A percentile compares a stretch with the other conserved stretches of the same genome.
phyloP scores from a whole-genome alignment of 2,329 filamentous ascomycete genomes.

The Mariannaea elegans region DNA sequence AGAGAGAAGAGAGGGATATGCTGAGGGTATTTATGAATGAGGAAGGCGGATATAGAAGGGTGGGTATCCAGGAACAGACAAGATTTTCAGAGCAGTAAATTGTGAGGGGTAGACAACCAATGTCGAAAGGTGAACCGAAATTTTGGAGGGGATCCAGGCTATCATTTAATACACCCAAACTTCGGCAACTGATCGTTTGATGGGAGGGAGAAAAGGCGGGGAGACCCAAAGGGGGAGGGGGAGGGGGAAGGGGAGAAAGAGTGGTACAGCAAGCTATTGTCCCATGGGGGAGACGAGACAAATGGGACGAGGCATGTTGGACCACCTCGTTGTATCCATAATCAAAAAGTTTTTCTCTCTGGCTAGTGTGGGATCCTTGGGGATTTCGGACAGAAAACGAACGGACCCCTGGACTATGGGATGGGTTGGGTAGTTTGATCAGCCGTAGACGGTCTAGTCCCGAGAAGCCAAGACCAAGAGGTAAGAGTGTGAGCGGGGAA shows the following conservation, averaged over 20 bases:
- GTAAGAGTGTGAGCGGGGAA: constrained; percentile 3
- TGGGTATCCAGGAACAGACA: too few species aligned
- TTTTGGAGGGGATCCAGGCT: constrained; percentile 9
- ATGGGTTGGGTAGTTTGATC: too few species aligned
- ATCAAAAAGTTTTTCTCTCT: neutral
- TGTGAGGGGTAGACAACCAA: too few species aligned
- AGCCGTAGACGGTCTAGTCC: constrained; percentile 12
- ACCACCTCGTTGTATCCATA: too few species aligned
- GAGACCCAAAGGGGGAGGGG: neutral
- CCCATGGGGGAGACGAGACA: neutral
- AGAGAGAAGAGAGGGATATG: too few species aligned
- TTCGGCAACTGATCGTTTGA: constrained; percentile 10
- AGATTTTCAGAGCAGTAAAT: too few species aligned
- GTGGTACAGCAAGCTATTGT: neutral
- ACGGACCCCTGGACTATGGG: constrained; percentile 8
- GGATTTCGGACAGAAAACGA: neutral
- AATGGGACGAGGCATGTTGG: too few species aligned
- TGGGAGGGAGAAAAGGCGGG: constrained; percentile 9
- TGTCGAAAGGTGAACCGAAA: neutral
- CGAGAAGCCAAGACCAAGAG: neutral
- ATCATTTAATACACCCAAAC: constrained; percentile 22
- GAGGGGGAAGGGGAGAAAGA: neutral
- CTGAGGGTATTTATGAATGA: too few species aligned
- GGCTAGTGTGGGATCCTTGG: constrained; percentile 12
- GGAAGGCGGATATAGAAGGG: too few species aligned